Base-by-base conservation (phyloP, 257 asterid genomes). In the Lycium barbarum region DNA sequence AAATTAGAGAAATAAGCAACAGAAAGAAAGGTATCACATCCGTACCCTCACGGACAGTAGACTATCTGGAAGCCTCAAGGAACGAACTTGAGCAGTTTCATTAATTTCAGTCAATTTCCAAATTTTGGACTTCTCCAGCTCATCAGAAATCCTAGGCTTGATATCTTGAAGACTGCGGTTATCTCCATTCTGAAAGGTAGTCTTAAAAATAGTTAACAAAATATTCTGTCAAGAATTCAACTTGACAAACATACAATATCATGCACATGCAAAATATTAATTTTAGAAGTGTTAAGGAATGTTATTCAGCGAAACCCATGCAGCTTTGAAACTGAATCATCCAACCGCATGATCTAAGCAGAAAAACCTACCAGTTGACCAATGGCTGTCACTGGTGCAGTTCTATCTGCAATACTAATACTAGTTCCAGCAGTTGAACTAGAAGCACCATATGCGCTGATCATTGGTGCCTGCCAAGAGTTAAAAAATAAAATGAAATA, bases 61-160 rank as follows among this genome's bases (percentile, higher is more conserved):
- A 87, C 83, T 80, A 72, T 93, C 95, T 83, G 95, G 95, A 70
- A 94, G 95, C 90, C 85, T 89, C 89, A 86, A 78, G 36, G 93
- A 88, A 61, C 89, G 94, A 61, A 89, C 89, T 82, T 91, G 93
- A 82, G 92, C 89, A 82, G 90, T 87, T 87, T 93, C 93, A 2
- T 62, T 86, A 55, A 94, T 88, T 85, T 92, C 96, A 80, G 90
- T 82, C 62, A 86, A 88, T 93, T 90, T 90, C 94, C 92, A 90
- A 72, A 87, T 90, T 87, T 89, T 92, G 36, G 92, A 80, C 78
- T 90, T 91, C 62, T 88, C 95, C 89, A 81, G 43, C 87, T 90
- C 97, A 14, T 90, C 91, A 26, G 93, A 33, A 63, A 85, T 85
- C 84, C 91, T 88, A 8, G 92, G 67, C 83, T 92, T 91, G 83